Evolutionary conservation across 176 grass and related monocot genomes (phyloP).

Genomic region (Themeda triandra): DNA sequence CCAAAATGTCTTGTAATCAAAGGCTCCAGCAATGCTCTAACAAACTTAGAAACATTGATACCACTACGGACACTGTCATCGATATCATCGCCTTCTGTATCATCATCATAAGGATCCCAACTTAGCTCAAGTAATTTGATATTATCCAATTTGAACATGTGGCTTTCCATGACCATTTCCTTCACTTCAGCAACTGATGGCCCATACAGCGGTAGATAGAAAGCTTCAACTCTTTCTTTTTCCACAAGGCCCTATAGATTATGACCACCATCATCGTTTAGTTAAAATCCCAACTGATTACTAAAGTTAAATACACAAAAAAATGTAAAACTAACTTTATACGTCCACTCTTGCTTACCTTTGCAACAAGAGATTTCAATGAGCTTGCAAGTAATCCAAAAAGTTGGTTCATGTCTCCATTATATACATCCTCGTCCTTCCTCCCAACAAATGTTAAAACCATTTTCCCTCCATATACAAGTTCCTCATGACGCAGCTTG

Average conservation of each 20-base stretch:
- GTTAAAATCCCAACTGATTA: neutral
- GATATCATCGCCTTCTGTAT: too few relatives aligned
- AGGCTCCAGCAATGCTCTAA: slow-evolving; percentile 7
- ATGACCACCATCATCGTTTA: neutral
- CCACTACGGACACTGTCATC: too few relatives aligned
- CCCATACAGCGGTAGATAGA: too few relatives aligned
- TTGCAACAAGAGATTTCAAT: neutral
- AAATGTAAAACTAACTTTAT: too few relatives aligned
- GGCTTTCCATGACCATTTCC: too few relatives aligned
- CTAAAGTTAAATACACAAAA: too few relatives aligned
- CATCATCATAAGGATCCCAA: too few relatives aligned
- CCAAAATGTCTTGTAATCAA: slow-evolving; percentile 27
- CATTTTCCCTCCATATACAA: slow-evolving; percentile 34
- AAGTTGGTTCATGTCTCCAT: neutral
- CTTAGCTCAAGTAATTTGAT: too few relatives aligned
- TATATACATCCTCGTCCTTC: neutral
- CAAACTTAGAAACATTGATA: too few relatives aligned
- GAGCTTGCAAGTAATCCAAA: neutral
- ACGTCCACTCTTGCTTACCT: neutral
- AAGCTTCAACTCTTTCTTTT: too few relatives aligned
- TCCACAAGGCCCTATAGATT: neutral
- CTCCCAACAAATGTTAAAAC: slow-evolving; percentile 32
- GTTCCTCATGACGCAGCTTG: slow-evolving; percentile 28
- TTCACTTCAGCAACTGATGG: too few relatives aligned
- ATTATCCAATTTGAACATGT: too few relatives aligned